Conservation (phyloP, 129 eudicot genomes). For the Artemisia tridentata region DNA sequence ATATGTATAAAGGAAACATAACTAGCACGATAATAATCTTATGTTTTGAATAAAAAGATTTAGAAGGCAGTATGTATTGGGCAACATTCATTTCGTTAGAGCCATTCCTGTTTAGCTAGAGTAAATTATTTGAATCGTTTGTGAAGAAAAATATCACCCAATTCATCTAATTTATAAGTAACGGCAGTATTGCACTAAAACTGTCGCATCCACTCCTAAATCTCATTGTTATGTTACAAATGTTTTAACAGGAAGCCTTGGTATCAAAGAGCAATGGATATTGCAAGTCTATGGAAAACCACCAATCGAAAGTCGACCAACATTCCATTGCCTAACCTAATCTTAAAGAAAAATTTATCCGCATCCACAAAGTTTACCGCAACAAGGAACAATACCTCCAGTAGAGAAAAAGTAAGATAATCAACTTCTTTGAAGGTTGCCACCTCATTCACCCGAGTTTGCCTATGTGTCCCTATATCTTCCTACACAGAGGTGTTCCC, state of each 20-base stretch:
- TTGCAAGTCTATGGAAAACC: constrained; percentile 68
- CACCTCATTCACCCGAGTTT: constrained; percentile 71
- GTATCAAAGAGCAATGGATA: constrained; percentile 89
- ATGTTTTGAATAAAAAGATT: no score
- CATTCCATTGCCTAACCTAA: constrained; percentile 40
- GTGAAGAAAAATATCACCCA: neutral
- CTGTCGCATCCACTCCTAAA: no score
- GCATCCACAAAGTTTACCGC: constrained; percentile 39
- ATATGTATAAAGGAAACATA: no score
- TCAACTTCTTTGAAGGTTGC: constrained; percentile 74
- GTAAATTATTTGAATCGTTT: no score
- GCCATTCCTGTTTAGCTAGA: no score
- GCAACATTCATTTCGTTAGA: no score
- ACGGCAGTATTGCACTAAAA: neutral
- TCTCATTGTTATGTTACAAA: neutral
- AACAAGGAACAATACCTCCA: constrained; percentile 37
- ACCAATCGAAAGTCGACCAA: constrained; percentile 49
- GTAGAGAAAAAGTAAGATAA: constrained; percentile 55
- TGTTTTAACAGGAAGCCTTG: constrained; percentile 74
- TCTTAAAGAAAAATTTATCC: constrained; percentile 53
- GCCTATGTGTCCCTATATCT: constrained; percentile 91
- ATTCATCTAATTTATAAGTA: neutral
- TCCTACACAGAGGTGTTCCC: constrained; percentile 86
- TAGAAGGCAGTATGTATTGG: no score
- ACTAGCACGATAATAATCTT: no score